Percentiles rank a stretch among this genome's conserved stretches.
Evolutionary conservation across 495 filamentous ascomycete genomes (phyloP).

Genomic region (Xylaria nigripes): DNA sequence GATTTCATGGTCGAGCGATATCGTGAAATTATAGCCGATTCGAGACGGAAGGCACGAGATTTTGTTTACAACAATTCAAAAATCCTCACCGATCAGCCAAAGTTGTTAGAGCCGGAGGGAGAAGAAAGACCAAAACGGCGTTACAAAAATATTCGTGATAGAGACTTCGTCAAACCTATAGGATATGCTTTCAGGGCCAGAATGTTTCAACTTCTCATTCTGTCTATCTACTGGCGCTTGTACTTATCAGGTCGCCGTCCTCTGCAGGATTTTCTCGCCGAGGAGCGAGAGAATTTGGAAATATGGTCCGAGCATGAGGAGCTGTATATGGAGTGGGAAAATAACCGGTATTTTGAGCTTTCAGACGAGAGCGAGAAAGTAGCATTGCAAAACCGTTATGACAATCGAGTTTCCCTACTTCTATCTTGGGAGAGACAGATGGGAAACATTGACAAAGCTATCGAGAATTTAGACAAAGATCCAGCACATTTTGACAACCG

Average conservation of each 20-base stretch:
- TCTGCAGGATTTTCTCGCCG: not conserved
- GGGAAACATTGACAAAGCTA: not conserved
- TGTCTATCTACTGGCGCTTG: not conserved
- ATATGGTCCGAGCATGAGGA: constrained; percentile 11
- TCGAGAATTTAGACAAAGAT: not conserved
- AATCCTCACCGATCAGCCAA: not conserved
- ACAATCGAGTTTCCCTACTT: not conserved
- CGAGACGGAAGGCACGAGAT: not conserved
- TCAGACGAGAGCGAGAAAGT: not conserved
- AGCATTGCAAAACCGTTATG: not conserved
- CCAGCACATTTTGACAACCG: not conserved
- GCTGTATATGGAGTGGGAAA: constrained; percentile 15
- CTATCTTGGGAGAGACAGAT: not conserved
- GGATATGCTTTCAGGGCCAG: constrained; percentile 8
- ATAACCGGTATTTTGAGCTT: constrained; percentile 8
- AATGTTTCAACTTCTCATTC: not conserved
- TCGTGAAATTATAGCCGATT: not conserved
- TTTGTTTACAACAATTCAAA: not conserved
- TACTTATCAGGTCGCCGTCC: not conserved
- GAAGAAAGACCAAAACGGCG: not conserved
- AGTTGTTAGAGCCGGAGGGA: not conserved
- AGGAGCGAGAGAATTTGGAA: not conserved
- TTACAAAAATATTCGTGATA: not conserved
- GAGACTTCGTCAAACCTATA: not conserved
- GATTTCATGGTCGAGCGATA: not conserved